phyloP scores from a whole-genome alignment of 805 yeast species.

The Kazachstania psychrophila region DNA sequence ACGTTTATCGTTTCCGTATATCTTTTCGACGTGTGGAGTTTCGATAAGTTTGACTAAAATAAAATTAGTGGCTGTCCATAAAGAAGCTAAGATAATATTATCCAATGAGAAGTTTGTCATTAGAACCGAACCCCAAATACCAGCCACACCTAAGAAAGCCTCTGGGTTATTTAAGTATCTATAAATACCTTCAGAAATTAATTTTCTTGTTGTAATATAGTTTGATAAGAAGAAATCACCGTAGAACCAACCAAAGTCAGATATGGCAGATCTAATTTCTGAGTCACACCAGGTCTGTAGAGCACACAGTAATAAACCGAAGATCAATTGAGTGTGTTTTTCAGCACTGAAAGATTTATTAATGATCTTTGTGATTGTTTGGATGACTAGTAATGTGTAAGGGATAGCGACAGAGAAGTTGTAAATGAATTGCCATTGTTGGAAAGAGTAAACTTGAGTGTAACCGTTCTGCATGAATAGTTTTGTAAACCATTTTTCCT shows the following conservation, averaged over 20 bases:
- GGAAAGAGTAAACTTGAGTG: constrained; percentile 54
- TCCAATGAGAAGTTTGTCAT: constrained; percentile 45
- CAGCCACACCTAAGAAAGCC: constrained; percentile 66
- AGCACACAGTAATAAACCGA: constrained; percentile 46
- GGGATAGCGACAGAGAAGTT: constrained; percentile 44
- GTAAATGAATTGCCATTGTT: constrained; percentile 65
- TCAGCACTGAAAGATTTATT: constrained; percentile 13
- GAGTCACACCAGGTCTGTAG: constrained; percentile 62
- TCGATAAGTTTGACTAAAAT: constrained; percentile 66
- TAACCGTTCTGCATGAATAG: constrained; percentile 55
- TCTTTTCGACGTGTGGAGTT: constrained; percentile 64
- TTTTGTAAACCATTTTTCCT: constrained; percentile 52
- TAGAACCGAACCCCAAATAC: constrained; percentile 64
- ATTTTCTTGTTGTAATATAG: constrained; percentile 37
- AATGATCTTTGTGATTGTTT: constrained; percentile 30
- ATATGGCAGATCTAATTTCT: constrained; percentile 61
- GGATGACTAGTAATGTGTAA: constrained; percentile 42
- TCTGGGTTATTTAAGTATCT: constrained; percentile 79
- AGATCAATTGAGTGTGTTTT: constrained; percentile 32
- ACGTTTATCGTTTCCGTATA: constrained; percentile 60
- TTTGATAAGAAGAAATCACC: constrained; percentile 73
- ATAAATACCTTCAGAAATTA: constrained; percentile 73
- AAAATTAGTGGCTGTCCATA: constrained; percentile 61
- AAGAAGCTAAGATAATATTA: constrained; percentile 42
- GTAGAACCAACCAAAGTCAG: constrained; percentile 84